phyloP scores from a whole-genome alignment of 441 rosid species.

The Eutrema salsugineum region DNA sequence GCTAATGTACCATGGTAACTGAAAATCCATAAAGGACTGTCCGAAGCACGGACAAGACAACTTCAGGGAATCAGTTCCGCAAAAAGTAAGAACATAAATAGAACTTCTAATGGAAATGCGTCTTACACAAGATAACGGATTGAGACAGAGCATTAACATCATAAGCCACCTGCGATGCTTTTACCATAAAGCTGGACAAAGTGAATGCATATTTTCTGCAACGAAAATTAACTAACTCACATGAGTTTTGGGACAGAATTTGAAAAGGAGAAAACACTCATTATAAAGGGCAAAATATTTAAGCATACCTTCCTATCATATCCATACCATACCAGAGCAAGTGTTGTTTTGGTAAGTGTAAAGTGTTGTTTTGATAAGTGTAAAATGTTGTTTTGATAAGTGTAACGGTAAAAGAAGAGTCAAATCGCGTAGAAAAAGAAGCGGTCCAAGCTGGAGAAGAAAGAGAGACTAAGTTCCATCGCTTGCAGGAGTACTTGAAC shows the following conservation, averaged over 20 bases:
- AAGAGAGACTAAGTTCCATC: constrained; percentile 76
- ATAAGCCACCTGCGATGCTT: constrained; percentile 94
- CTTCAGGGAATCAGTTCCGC: constrained; percentile 12
- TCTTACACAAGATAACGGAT: constrained; percentile 87
- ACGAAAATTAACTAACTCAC: constrained; percentile 6
- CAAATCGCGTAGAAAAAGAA: constrained; percentile 78
- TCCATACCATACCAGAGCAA: constrained; percentile 99
- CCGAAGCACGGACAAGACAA: not conserved
- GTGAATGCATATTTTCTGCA: constrained; percentile 94
- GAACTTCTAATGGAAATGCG: not conserved
- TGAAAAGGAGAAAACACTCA: not conserved
- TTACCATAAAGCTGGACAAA: constrained; percentile 97
- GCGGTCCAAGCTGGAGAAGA: constrained; percentile 92
- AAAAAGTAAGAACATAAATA: constrained; percentile 9
- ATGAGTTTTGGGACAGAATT: not conserved
- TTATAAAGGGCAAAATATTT: not conserved
- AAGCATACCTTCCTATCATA: constrained; percentile 85
- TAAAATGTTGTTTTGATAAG: constrained; percentile 89
- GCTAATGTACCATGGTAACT: constrained; percentile 85
- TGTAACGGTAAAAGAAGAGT: constrained; percentile 92
- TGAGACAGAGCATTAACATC: constrained; percentile 94
- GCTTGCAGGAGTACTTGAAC: constrained; percentile 43
- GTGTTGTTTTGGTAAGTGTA: constrained; percentile 93
- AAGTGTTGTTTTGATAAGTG: constrained; percentile 92
- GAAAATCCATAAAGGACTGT: constrained; percentile 90